Evolutionary conservation across 2,329 filamentous ascomycete genomes (phyloP), one percentile per base, ranked within the genome.

Genomic region (Aspergillus ochraceus): DNA sequence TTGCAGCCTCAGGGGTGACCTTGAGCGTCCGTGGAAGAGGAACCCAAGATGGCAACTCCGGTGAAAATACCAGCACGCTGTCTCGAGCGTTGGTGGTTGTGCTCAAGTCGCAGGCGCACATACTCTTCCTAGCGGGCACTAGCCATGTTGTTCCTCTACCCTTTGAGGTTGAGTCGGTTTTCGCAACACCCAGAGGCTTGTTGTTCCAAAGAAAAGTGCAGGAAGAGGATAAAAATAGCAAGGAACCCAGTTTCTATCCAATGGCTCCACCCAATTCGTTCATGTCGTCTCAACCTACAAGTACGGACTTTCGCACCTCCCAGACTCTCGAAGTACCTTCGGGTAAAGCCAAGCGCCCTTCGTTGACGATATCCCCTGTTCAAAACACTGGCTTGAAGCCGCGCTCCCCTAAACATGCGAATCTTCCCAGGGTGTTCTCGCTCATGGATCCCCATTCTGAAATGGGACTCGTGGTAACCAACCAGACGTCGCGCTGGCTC

Each of bases 91-190:
- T 99, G 62, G 91, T 98, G 8, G 90, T 99, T 53, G 90, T 98
- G 66, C 85, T 99, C 65, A 93, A 91, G 76, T 93, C 91, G 0
- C 94, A 98, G 72, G 92, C 91, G 22, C 94, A 98, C 72, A 87
- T 99, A 65, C 96, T 93, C 80, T 97, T 96, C 73, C 84, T 98
- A 42, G 86, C 90, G 2, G 94, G 94, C 20, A 88, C 91, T 36
- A 95, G 86, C 71, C 91, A 99, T 82, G 86, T 97, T 60, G 84
- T 98, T 52, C 92, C 97, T 73, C 86, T 99, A 71, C 94, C 94
- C 1, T 99, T 99, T 71, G 93, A 98, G 77, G 90, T 97, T 47
- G 92, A 97, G 71, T 87, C 87, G 55, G 92, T 91, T 30, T 91
- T 93, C 74, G 87, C 94, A 39, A 90, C 91, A 12, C 90, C 92